Base-by-base conservation (phyloP, 164 flowering plant species). In the Cinnamomum micranthum region DNA sequence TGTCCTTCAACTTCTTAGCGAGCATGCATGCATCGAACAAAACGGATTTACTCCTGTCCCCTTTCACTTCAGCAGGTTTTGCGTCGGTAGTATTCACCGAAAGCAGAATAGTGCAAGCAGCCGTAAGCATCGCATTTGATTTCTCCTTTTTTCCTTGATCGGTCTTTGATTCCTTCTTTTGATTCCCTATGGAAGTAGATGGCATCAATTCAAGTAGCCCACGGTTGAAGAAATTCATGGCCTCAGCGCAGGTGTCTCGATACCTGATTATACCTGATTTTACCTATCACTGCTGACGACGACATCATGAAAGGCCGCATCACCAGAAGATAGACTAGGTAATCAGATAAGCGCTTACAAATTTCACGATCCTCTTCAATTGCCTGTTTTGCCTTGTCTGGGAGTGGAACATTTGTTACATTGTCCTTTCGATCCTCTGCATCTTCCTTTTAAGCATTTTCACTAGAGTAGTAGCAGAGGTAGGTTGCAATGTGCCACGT, bases 401-500 rank as follows among this genome's bases (percentile, higher is more conserved):
- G 24, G 55, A 41, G 1, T 4, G 2, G n/a, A n/a, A n/a, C n/a
- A n/a, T n/a, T n/a, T n/a, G n/a, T n/a, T n/a, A n/a, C n/a, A n/a
- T n/a, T n/a, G n/a, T n/a, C n/a, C n/a, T n/a, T n/a, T n/a, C n/a
- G n/a, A n/a, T n/a, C n/a, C n/a, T n/a, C n/a, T n/a, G n/a, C n/a
- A n/a, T n/a, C n/a, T n/a, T n/a, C n/a, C n/a, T n/a, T n/a, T n/a
- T n/a, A n/a, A n/a, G n/a, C n/a, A n/a, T n/a, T n/a, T n/a, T 68
- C 24, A 2, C 1, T 24, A 2, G 51, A 4, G 24, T 68, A 68
- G 31, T 68, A 68, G n/a, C 80, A 82, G 0, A 82, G 70, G 24
- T 77, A 77, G 2, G 82, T 82, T 0, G 82, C 85, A 35, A 82
- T 71, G 71, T 82, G 85, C 85, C 85, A 80, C 14, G 59, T 41